Base-by-base conservation (phyloP, 2,329 filamentous ascomycete species). In the Fusarium phyllophilum region DNA sequence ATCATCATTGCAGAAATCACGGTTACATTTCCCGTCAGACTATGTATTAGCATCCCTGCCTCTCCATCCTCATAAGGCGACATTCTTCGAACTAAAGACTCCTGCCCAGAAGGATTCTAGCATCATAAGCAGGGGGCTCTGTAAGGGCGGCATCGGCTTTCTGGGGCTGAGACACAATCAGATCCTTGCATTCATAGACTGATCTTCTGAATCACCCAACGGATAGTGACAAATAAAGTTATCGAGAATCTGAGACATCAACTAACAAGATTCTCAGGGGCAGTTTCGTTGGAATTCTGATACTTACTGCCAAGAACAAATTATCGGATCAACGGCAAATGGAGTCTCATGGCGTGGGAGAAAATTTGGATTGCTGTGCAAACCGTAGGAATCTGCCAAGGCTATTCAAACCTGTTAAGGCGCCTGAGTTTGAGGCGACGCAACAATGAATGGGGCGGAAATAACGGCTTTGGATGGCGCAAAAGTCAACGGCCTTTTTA, bases 371-470 rank as follows among this genome's bases (percentile, higher is more conserved):
- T 54, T 58, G 52, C 44, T 41, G 48, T 41, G 58, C 36, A 26
- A 24, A 46, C 54, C 45, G 57, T 66, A 49, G 36, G 52, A 29
- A 52, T 63, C 44, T 52, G 66, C 67, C 67, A 65, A 70, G 67
- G 31, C 45, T 34, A 39, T 57, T 67, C 56, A 39, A 48, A 42
- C 29, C 24, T 60, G 61, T 67, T 58, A 36, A 51, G 70, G 66
- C 70, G 70, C 59, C 44, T 68, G 33, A 31, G 54, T 74, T 73
- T 46, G 29, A 73, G 58, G 49, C 60, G 59, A 66, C 38, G 6
- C 45, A 45, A 66, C 45, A 70, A 48, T 63, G 41, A 66, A 39
- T 24, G 18, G 31, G 41, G n/a, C 52, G 29, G 57, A 51, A 61
- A 56, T 26, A 73, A 65, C 59, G 59, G 68, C 44, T 46, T 36